Conservation (phyloP, 768 basidiomycete species). For the Psilocybe tampanensis region DNA sequence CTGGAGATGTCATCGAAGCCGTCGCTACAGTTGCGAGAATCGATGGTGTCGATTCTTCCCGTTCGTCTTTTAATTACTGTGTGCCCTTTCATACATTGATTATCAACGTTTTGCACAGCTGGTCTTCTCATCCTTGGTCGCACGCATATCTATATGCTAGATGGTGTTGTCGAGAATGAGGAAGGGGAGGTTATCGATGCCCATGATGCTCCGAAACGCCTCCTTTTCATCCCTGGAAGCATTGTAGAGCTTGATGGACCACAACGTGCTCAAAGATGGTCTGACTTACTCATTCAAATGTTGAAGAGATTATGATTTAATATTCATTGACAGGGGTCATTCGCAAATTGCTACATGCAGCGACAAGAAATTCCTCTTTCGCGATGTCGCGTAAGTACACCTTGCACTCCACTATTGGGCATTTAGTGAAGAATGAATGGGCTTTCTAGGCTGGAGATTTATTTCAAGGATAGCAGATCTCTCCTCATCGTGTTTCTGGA, state of each 20-base stretch:
- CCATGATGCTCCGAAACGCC: conserved; percentile 76
- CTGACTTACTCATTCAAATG: conserved; percentile 16
- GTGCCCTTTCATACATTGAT: not conserved
- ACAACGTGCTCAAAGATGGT: conserved; percentile 86
- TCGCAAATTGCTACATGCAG: conserved; percentile 77
- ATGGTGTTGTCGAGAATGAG: conserved; percentile 86
- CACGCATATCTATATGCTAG: conserved; percentile 86
- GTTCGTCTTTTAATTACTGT: conserved; percentile 39
- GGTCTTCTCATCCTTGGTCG: conserved; percentile 87
- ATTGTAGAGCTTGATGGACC: conserved; percentile 79
- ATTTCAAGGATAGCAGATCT: conserved; percentile 91
- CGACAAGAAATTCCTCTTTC: conserved; percentile 85
- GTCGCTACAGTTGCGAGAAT: conserved; percentile 80
- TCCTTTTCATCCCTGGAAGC: conserved; percentile 86
- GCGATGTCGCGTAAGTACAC: conserved; percentile 80
- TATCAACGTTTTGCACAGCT: conserved; percentile 43
- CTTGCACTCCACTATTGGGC: not conserved
- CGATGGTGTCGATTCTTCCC: conserved; percentile 89
- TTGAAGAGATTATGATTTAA: not conserved
- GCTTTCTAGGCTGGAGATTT: conserved; percentile 74
- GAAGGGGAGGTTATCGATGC: conserved; percentile 89
- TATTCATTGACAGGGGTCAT: conserved; percentile 58
- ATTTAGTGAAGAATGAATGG: not conserved
- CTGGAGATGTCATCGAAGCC: not conserved
- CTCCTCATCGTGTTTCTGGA: conserved; percentile 82